Conservation (phyloP, 73 alveolate species). For the Tetrahymena borealis region DNA sequence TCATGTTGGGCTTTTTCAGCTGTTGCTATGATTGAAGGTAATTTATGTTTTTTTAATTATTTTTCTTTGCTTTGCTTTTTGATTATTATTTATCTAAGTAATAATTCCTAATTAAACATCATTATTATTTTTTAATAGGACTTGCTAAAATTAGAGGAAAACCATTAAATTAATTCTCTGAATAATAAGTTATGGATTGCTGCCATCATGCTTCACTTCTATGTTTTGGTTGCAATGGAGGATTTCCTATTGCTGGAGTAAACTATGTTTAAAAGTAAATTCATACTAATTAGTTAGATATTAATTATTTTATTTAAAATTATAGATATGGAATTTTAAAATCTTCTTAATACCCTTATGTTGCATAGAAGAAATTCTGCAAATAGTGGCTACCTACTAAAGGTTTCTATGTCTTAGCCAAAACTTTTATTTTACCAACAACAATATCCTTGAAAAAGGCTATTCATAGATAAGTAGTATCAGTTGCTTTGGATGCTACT, state of each 20-base stretch:
- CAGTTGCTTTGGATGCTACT: conserved; percentile 67
- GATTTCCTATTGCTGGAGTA: not conserved
- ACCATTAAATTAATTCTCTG: too few species aligned
- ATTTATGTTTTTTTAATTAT: too few species aligned
- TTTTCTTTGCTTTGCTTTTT: too few species aligned
- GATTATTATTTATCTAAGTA: too few species aligned
- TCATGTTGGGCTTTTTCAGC: conserved; percentile 85
- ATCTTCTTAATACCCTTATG: not conserved
- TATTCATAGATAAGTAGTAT: conserved; percentile 18
- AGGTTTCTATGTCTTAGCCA: too few species aligned
- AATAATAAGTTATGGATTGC: not conserved
- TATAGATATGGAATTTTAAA: not conserved
- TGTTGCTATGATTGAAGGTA: conserved; percentile 76
- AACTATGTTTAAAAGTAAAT: not conserved
- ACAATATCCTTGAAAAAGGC: conserved; percentile 1
- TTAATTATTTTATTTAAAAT: too few species aligned
- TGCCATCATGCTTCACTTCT: not conserved
- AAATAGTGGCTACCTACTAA: too few species aligned
- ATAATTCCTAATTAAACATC: too few species aligned
- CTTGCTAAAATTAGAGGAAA: too few species aligned
- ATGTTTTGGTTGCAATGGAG: not conserved
- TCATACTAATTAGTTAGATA: too few species aligned
- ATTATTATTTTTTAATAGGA: too few species aligned
- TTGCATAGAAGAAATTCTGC: not conserved
- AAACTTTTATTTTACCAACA: too few species aligned